Evolutionary conservation across 257 asterid species (phyloP), one percentile per base, ranked within the genome.

Genomic region (Nicotiana noctiflora): DNA sequence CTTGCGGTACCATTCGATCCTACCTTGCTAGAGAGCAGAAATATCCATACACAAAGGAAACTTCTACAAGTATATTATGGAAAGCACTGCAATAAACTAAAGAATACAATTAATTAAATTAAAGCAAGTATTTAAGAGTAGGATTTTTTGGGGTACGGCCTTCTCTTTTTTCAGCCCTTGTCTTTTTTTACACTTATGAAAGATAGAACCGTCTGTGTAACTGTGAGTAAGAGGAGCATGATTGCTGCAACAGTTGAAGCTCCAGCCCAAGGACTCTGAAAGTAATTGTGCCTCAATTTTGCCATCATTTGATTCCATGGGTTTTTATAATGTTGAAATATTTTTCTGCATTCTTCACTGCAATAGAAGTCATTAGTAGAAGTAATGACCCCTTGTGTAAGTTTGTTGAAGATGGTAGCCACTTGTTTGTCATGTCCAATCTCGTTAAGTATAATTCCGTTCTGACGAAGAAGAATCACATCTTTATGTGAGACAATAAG

Each of bases 361-460:
- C 57, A 83, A 57, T 40, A 57, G 52, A 79, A 83, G 53, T 55
- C 68, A 61, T 5, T 15, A 44, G 59, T 55, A 23, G 34, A 17
- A 4, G 2, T 21, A 40, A 46, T 37, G 5, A 78, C 67, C 29
- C 77, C 80, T 51, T 59, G 49, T 8, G 80, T 60, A 6, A 79
- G 82, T 76, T 59, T 59, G 80, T 79, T 83, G 21, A 83, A 83
- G 44, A 79, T 13, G 17, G 18, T 29, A 44, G 76, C 44, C 44
- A 83, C 85, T 59, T 40, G 65, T 37, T 61, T 64, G 67, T 83
- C 85, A 46, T 70, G 66, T 6, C 82, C 85, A 7, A 83, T 21
- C 79, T 17, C 56, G 56, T 83, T 83, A 17, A 65, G 44, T 15
- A 83, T 29, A 0, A 83, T 79, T 8, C 80, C 83, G 4, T 25